A percentile compares a stretch with the other conserved stretches of the same genome.
Conservation (phyloP, 2,329 filamentous ascomycete genomes). For the Trichoderma atroviride region DNA sequence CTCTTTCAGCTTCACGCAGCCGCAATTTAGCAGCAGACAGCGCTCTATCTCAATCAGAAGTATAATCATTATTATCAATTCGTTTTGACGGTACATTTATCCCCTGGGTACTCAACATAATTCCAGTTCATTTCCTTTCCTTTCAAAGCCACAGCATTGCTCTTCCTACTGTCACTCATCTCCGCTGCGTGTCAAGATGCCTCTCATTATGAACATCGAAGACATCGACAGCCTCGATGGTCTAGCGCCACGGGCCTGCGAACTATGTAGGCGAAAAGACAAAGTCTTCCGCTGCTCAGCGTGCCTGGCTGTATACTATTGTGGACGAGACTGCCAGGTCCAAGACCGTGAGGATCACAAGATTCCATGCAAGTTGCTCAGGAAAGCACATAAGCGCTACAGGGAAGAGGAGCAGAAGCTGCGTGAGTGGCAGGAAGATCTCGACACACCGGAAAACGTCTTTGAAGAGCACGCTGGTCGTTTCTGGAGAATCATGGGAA, state of each 20-base stretch:
- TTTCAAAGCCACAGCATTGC: background rate
- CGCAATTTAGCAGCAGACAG: background rate
- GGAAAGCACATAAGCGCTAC: constrained; percentile 36
- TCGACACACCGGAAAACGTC: constrained; percentile 35
- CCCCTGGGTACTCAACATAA: background rate
- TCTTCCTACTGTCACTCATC: background rate
- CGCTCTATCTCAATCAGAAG: background rate
- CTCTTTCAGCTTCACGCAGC: background rate
- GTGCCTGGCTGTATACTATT: constrained; percentile 51
- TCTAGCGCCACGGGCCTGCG: background rate
- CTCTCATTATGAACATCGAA: background rate
- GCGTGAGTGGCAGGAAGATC: constrained; percentile 36
- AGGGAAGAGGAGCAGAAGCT: constrained; percentile 44
- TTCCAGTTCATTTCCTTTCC: background rate
- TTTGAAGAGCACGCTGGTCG: constrained; percentile 45
- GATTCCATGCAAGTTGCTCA: constrained; percentile 43
- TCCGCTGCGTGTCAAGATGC: background rate
- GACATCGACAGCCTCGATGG: background rate
- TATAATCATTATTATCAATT: background rate
- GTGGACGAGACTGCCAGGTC: constrained; percentile 48
- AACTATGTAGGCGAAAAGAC: background rate
- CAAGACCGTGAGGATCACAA: constrained; percentile 45
- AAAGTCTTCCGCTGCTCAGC: constrained; percentile 40
- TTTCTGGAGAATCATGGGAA: constrained; percentile 48
- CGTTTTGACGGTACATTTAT: background rate